A percentile compares a stretch with the other conserved stretches of the same genome.
phyloP scores from a whole-genome alignment of 2,329 filamentous ascomycete genomes.

The Aspergillus transmontanensis region DNA sequence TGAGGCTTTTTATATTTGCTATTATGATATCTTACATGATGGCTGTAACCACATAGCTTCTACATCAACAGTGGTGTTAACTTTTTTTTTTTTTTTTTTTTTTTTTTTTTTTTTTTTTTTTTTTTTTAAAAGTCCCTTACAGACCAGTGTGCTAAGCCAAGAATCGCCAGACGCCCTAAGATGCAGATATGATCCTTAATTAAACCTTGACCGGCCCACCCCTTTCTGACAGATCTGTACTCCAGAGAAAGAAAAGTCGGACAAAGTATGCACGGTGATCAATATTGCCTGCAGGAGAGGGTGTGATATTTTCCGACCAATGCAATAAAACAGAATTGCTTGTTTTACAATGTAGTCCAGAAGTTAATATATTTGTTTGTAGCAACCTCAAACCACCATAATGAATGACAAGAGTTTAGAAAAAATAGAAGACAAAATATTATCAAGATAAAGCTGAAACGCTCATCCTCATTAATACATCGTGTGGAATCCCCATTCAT shows the following conservation, averaged over 20 bases:
- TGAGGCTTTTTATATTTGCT: not conserved
- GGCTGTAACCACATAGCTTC: no score
- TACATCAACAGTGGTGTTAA: not conserved
- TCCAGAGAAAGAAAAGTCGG: not conserved
- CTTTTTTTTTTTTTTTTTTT: not conserved
- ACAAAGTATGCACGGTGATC: not conserved
- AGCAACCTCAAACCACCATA: not conserved
- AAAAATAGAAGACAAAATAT: not conserved
- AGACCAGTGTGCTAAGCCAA: conserved; percentile 26
- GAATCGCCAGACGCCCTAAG: conserved; percentile 33
- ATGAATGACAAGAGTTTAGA: not conserved
- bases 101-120: not conserved
- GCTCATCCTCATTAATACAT: conserved; percentile 19
- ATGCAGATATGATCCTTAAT: conserved; percentile 41
- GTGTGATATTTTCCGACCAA: not conserved
- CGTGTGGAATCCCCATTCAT: conserved; percentile 6
- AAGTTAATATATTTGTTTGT: conserved; percentile 1
- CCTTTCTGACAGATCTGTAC: conserved; percentile 22
- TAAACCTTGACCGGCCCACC: conserved; percentile 37
- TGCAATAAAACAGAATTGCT: not conserved
- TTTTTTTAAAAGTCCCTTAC: conserved; percentile 16
- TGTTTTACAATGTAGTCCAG: not conserved
- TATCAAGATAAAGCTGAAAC: conserved; percentile 9
- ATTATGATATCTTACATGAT: not conserved
- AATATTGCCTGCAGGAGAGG: not conserved